Base-by-base conservation (phyloP, 345 rosid genomes). In the Mallotus nudiflorus region DNA sequence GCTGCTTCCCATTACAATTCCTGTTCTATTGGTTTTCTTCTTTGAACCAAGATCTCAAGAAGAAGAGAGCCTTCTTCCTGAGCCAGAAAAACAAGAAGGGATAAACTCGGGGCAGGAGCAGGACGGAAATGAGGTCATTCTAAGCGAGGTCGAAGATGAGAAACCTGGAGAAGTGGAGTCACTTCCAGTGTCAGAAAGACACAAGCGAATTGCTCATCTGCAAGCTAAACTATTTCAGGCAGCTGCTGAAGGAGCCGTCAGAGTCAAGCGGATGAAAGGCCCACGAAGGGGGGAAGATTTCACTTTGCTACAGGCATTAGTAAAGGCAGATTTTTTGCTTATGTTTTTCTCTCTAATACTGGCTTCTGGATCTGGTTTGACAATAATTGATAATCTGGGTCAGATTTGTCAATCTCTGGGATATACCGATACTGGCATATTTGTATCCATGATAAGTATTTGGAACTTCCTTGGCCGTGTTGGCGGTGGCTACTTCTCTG, bases 401-500 rank as follows among this genome's bases (percentile, higher is more conserved):
- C 99, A 95, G 86, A 84, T 92, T 90, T 86, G 97, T 78, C 86
- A 89, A 66, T 95, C 99, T 73, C 81, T 95, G 25, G 92, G 98
- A 42, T 89, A 89, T 65, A 75, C 88, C 65, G 87, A 90, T 78
- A 66, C 94, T 27, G 96, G 88, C 67, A 87, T 92, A 67, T 88
- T 89, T 75, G 97, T 92, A 55, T 95, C 97, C 68, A 81, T 95
- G 97, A 86, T 95, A 78, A 95, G 98, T 82, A 89, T 95, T 75
- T 95, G 98, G 98, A 95, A 95, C 82, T 95, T 95, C 76, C 96
- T 95, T 65, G 98, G 99, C 51, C 92, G 98, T 2, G 71, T 95
- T 51, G 96, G 96, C 0, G 97, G 99, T 7, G 99, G 99, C 75
- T 92, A 89, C 81, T 90, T 90, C 75, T 95, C 99, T 15, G 97